Evolutionary conservation across 306 rosid species (phyloP).

Genomic region (Astragalus membranaceus): DNA sequence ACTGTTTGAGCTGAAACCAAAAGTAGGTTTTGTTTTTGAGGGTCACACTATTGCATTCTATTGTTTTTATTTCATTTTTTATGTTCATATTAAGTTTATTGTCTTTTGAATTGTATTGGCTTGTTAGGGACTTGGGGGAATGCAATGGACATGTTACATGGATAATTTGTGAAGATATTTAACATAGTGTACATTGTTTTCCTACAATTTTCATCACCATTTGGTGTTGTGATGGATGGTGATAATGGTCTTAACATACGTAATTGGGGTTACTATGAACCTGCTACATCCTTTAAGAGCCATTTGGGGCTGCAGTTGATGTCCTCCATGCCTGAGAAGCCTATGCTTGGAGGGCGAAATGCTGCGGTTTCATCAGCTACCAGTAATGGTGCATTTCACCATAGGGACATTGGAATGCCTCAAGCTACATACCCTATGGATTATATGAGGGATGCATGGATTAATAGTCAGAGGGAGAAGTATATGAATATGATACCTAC

Average conservation of each 20-base stretch:
- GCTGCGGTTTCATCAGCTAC: conserved; percentile 39
- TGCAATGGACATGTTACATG: conserved; percentile 1
- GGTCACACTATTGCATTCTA: not conserved
- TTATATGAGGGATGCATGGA: conserved; percentile 84
- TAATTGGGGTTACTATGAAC: conserved; percentile 97
- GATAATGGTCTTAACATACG: conserved; percentile 86
- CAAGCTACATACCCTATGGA: conserved; percentile 58
- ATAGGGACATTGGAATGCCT: conserved; percentile 59
- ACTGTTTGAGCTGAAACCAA: conserved; percentile 22
- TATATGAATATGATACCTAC: conserved; percentile 65
- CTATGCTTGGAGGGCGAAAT: conserved; percentile 61
- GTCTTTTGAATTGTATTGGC: conserved; percentile 14
- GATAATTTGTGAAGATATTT: conserved; percentile 14
- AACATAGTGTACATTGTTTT: conserved; percentile 16
- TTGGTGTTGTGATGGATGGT: conserved; percentile 68
- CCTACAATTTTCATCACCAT: conserved; percentile 12
- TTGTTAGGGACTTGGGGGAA: conserved; percentile 5
- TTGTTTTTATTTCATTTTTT: not conserved
- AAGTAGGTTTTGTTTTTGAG: conserved; percentile 10
- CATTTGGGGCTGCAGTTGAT: conserved; percentile 91
- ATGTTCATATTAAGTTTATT: not conserved
- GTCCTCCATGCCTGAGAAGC: conserved; percentile 74
- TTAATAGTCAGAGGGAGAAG: conserved; percentile 68
- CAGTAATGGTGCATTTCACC: conserved; percentile 60
- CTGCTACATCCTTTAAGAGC: conserved; percentile 52